phyloP scores from a whole-genome alignment of 805 yeast species.

The Cyberlindnera amylophila region DNA sequence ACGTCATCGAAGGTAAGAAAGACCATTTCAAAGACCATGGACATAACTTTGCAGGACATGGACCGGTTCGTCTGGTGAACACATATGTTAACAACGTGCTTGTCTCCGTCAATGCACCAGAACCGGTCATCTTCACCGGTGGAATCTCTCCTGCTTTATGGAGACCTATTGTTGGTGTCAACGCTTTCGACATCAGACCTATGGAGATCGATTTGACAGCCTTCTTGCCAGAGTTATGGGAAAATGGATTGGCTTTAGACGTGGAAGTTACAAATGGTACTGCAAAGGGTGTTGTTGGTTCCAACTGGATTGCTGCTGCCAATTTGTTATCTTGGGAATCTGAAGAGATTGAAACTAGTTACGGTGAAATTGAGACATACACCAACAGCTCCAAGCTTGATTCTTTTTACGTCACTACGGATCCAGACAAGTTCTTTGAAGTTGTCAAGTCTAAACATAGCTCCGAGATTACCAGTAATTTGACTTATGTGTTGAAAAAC shows the following conservation, averaged over 20 bases:
- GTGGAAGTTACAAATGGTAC: conserved; percentile 54
- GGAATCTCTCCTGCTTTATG: conserved; percentile 78
- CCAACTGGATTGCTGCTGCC: conserved; percentile 61
- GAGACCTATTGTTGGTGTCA: conserved; percentile 72
- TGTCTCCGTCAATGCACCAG: conserved; percentile 61
- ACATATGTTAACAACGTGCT: conserved; percentile 56
- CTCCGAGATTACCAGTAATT: conserved; percentile 14
- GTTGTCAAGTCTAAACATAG: conserved; percentile 18
- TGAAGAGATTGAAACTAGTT: conserved; percentile 33
- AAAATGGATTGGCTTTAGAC: conserved; percentile 34
- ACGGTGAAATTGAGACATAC: conserved; percentile 34
- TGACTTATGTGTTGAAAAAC: conserved; percentile 19
- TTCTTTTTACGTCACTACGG: conserved; percentile 10
- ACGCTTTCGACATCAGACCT: conserved; percentile 72
- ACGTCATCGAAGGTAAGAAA: conserved; percentile 46
- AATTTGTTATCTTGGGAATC: conserved; percentile 54
- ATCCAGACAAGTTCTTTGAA: conserved; percentile 21
- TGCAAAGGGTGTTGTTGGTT: conserved; percentile 27
- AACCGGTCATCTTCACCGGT: conserved; percentile 75
- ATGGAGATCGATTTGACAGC: conserved; percentile 69
- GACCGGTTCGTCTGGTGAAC: conserved; percentile 67
- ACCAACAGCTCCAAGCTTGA: conserved; percentile 25
- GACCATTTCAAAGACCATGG: conserved; percentile 38
- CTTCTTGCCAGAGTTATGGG: conserved; percentile 67
- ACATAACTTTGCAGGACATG: conserved; percentile 50